phyloP scores from a whole-genome alignment of 2,329 filamentous ascomycete genomes.

The Neonectria ditissima region DNA sequence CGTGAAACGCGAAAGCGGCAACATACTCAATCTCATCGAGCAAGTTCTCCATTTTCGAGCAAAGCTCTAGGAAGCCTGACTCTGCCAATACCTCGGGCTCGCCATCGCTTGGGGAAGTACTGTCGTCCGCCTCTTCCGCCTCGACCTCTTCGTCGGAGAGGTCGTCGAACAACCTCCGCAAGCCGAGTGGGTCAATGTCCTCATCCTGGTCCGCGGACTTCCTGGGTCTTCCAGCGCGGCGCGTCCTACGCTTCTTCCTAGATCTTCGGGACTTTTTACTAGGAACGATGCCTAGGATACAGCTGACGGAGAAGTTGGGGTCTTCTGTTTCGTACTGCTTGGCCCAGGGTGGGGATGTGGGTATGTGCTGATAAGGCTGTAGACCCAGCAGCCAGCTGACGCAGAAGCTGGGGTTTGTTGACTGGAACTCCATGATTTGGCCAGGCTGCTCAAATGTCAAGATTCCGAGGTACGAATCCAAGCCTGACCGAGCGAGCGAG shows the following conservation, averaged over 20 bases:
- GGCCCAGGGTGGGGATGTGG: slow-evolving; percentile 42
- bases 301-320: slow-evolving; percentile 46
- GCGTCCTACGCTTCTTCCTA: slow-evolving; percentile 38
- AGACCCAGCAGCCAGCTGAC: slow-evolving; percentile 47
- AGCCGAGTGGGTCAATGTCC: slow-evolving; percentile 32
- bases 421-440: slow-evolving; percentile 44
- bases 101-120: slow-evolving; percentile 18
- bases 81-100: slow-evolving; percentile 41
- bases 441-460: slow-evolving; percentile 38
- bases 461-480: slow-evolving; percentile 31
- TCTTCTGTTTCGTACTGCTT: slow-evolving; percentile 43
- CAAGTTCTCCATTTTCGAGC: slow-evolving; percentile 43
- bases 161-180: slow-evolving; percentile 43
- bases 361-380: slow-evolving; percentile 37
- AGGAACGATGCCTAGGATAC: slow-evolving; percentile 44
- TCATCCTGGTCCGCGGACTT: slow-evolving; percentile 11
- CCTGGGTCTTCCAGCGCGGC: slow-evolving; percentile 27
- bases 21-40: slow-evolving; percentile 48
- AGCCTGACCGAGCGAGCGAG: slow-evolving; percentile 21
- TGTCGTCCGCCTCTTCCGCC: slow-evolving; percentile 18
- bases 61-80: slow-evolving; percentile 44
- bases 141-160: slow-evolving; percentile 38
- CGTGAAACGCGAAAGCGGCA: not conserved
- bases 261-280: slow-evolving; percentile 36
- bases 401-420: slow-evolving; percentile 44